Conservation (phyloP, 2,329 filamentous ascomycete genomes). For the Plectosphaerella cucumerina region DNA sequence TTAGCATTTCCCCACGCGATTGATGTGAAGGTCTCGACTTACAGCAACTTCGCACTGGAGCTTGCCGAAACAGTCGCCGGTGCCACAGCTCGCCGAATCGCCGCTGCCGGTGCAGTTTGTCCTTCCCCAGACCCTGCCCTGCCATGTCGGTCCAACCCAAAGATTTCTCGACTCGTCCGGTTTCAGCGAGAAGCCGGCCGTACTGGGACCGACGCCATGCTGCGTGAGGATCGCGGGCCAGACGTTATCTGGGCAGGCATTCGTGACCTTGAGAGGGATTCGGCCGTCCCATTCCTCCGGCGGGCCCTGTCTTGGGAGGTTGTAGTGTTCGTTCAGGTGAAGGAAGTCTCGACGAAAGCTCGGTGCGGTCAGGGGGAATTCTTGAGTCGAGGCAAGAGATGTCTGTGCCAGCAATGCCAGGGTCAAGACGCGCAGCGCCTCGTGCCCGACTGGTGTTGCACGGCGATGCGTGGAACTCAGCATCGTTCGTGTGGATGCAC, state of each 20-base stretch:
- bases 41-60: slow-evolving; percentile 67
- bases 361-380: slow-evolving; percentile 5
- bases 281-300: slow-evolving; percentile 29
- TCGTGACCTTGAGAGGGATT: slow-evolving; percentile 64
- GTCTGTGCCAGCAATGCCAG: not conserved
- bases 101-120: slow-evolving; percentile 77
- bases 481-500: too few relatives aligned
- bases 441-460: too few relatives aligned
- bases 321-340: slow-evolving; percentile 16
- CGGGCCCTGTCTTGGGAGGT: slow-evolving; percentile 23
- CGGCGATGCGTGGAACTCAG: too few relatives aligned
- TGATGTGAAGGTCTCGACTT: slow-evolving; percentile 23
- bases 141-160: slow-evolving; percentile 70
- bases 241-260: slow-evolving; percentile 66
- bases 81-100: slow-evolving; percentile 64
- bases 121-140: slow-evolving; percentile 76
- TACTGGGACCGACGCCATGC: slow-evolving; percentile 61
- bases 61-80: slow-evolving; percentile 71
- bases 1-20: not conserved
- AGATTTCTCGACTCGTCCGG: slow-evolving; percentile 55
- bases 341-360: slow-evolving; percentile 17
- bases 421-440: not conserved
- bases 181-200: slow-evolving; percentile 64
- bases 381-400: not conserved
- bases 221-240: slow-evolving; percentile 77